phyloP scores from a whole-genome alignment of 2,329 filamentous ascomycete genomes.

The Fusarium sp. region DNA sequence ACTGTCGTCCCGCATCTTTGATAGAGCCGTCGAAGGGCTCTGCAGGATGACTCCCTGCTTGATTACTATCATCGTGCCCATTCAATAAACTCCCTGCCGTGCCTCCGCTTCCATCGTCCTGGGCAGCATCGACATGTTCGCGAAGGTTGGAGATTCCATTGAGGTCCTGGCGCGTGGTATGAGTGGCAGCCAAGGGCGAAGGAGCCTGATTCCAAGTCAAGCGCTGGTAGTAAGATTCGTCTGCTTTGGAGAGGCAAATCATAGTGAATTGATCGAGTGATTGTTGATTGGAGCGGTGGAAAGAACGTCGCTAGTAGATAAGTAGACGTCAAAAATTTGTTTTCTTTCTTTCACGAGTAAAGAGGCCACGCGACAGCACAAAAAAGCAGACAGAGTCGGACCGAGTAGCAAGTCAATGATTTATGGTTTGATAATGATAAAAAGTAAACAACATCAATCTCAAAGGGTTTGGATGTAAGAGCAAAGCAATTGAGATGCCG shows the following conservation, averaged over 20 bases:
- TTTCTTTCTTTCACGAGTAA: constrained; percentile 9
- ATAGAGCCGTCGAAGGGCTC: constrained; percentile 30
- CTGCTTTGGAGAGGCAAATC: constrained; percentile 68
- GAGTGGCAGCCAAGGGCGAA: constrained; percentile 59
- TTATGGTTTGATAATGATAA: constrained; percentile 1
- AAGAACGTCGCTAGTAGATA: background rate
- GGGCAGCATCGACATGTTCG: constrained; percentile 55
- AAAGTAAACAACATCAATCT: background rate
- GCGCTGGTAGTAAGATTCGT: constrained; percentile 61
- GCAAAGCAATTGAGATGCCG: background rate
- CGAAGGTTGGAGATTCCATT: constrained; percentile 67
- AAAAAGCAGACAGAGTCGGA: constrained; percentile 2
- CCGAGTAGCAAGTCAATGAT: constrained; percentile 8
- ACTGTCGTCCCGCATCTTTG: constrained; percentile 50
- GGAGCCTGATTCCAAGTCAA: constrained; percentile 67
- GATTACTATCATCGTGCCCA: constrained; percentile 47
- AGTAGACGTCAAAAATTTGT: constrained; percentile 15
- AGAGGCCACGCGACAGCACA: constrained; percentile 26
- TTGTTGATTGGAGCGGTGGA: constrained; percentile 2
- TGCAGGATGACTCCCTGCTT: constrained; percentile 35
- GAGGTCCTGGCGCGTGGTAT: constrained; percentile 67
- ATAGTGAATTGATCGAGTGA: constrained; percentile 43
- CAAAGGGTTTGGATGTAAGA: background rate
- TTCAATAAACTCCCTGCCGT: constrained; percentile 37
- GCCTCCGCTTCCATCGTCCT: constrained; percentile 51